Evolutionary conservation across 768 basidiomycete species (phyloP), one percentile per base, ranked within the genome.

Genomic region (Pleurotus salmoneostramineus): DNA sequence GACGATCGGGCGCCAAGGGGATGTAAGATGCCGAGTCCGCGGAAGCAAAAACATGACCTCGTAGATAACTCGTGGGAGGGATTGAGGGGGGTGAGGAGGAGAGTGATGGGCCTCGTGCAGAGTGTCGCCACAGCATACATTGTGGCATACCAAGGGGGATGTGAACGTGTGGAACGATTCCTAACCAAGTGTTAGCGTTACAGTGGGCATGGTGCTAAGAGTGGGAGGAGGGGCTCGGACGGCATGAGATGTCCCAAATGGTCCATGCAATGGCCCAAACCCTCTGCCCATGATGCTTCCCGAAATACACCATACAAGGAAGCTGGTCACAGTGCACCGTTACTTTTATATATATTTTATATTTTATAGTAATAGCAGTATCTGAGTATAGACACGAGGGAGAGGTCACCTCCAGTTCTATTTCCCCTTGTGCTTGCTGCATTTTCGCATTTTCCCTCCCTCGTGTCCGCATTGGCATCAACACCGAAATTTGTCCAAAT

Each of bases 401-500:
- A 27, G 40, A 42, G 40, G 40, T 1, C 48, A 17, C 48, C 48
- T 27, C 21, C 21, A 1, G 48, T 50, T 50, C 48, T 50, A 50
- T 50, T 50, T 50, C 48, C 48, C 48, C 10, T 50, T 50, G n/a
- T 32, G 21, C 14, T 5, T 49, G n/a, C n/a, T n/a, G n/a, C n/a
- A 27, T 1, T 27, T 27, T n/a, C n/a, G n/a, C n/a, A n/a, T 27
- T 27, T 27, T 3, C 21, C 21, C 3, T 27, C 34, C 50, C 50
- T 51, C 50, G 50, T 37, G 36, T 27, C 1, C 21, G 21, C 21
- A 27, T 3, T 27, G 10, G 17, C 50, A 51, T 37, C 50, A 35
- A 37, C 52, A 32, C 52, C 35, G 52, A 55, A 44, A 42, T 40
- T 40, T 40, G 27, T 40, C 52, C 52, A 55, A 55, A 55, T 55